Percentiles rank a stretch among this genome's conserved stretches.
Evolutionary conservation across 371 early-diverging fungal species (phyloP).

Genomic region (Dinochytrium kinnereticum): DNA sequence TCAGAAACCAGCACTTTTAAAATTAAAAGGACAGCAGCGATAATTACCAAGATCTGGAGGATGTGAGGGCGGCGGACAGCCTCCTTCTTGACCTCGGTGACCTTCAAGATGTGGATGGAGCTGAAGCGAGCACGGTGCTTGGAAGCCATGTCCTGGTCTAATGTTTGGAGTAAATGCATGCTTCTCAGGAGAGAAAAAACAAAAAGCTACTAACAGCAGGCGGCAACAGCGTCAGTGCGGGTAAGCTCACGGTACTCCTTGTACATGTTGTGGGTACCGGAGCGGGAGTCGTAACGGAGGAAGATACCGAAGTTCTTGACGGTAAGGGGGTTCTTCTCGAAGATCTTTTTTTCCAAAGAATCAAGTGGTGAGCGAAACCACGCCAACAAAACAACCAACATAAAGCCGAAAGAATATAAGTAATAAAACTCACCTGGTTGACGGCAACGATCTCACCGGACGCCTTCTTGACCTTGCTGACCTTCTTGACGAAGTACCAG

Average conservation of each 20-base stretch:
- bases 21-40: constrained; percentile 10
- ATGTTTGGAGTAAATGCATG: too few relatives aligned
- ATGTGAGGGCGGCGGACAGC: constrained; percentile 98
- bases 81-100: constrained; percentile 85
- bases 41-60: constrained; percentile 92
- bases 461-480: constrained; percentile 99
- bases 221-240: constrained; percentile 92
- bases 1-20: neutral
- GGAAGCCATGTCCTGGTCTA: constrained; percentile 99
- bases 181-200: too few relatives aligned
- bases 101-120: constrained; percentile 98
- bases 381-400: too few relatives aligned
- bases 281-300: constrained; percentile 99
- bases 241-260: constrained; percentile 99
- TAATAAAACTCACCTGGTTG: constrained; percentile 73
- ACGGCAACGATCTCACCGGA: constrained; percentile 96
- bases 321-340: constrained; percentile 89
- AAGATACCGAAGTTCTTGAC: constrained; percentile 99
- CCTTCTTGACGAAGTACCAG: constrained; percentile 97
- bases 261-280: constrained; percentile 99
- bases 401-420: constrained; percentile 1
- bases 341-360: constrained; percentile 74
- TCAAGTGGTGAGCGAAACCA: too few relatives aligned
- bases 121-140: constrained; percentile 98
- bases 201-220: constrained; percentile 86